These are phyloP conservation scores for Kandelia obovata DNA, from an alignment of 345 rosid genomes.

Conservation along the genomic window DNA sequence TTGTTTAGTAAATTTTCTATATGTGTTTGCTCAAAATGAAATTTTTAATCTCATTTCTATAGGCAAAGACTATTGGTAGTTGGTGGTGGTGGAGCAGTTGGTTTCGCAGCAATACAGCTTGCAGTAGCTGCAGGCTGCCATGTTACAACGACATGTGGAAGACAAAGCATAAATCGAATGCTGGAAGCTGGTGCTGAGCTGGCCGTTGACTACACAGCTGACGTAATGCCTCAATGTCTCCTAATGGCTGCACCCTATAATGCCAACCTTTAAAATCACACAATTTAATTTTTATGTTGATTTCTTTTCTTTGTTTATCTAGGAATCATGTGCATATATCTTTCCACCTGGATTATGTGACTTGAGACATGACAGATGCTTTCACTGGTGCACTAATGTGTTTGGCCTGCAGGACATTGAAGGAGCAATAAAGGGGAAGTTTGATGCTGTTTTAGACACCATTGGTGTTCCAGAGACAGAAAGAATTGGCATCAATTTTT, in stretches of 20 bases:
- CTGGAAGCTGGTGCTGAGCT: slow-evolving; percentile 79
- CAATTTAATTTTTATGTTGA: not conserved
- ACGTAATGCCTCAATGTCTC: slow-evolving; percentile 36
- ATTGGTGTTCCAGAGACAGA: slow-evolving; percentile 89
- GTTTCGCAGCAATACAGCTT: slow-evolving; percentile 87
- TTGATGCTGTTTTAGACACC: slow-evolving; percentile 92
- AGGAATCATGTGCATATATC: slow-evolving; percentile 5
- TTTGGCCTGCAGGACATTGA: slow-evolving; percentile 62
- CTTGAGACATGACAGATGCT: not conserved
- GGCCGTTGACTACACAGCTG: slow-evolving; percentile 81
- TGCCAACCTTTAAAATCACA: slow-evolving; percentile 6
- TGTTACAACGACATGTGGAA: slow-evolving; percentile 77
- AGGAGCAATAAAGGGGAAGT: slow-evolving; percentile 71
- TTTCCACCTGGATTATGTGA: slow-evolving; percentile 1
- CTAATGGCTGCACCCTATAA: not conserved
- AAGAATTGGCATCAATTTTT: slow-evolving; percentile 64
- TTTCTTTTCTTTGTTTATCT: not conserved
- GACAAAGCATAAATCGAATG: slow-evolving; percentile 54
- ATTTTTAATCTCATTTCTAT: slow-evolving; percentile 21
- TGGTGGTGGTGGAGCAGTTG: slow-evolving; percentile 98
- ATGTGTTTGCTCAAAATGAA: slow-evolving; percentile 1
- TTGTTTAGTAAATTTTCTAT: not conserved
- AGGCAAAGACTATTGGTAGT: slow-evolving; percentile 79
- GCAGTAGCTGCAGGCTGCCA: slow-evolving; percentile 73
- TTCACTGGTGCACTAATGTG: slow-evolving; percentile 3